A percentile compares a stretch with the other conserved stretches of the same genome.
phyloP scores from a whole-genome alignment of 2,329 filamentous ascomycete species.

The Fusarium sp. region DNA sequence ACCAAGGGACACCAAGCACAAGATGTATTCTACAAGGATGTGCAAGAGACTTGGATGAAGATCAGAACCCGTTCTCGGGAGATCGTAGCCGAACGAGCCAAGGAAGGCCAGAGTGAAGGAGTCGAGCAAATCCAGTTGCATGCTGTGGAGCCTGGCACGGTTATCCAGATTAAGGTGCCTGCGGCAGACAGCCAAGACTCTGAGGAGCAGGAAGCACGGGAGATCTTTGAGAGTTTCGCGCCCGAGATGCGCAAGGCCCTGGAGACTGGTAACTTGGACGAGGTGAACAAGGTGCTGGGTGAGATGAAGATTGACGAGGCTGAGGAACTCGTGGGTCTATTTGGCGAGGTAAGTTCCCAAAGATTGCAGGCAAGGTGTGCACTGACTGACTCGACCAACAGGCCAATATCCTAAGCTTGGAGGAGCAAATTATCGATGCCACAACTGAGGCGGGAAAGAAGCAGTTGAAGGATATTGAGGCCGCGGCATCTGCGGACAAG shows the following conservation, averaged over 20 bases:
- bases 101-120: slow-evolving; percentile 70
- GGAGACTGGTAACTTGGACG: slow-evolving; percentile 87
- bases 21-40: slow-evolving; percentile 92
- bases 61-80: slow-evolving; percentile 84
- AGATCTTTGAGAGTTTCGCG: slow-evolving; percentile 86
- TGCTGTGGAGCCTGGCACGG: slow-evolving; percentile 91
- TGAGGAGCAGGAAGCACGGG: slow-evolving; percentile 72
- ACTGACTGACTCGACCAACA: slow-evolving; percentile 52
- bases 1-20: slow-evolving; percentile 90
- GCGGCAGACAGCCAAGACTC: slow-evolving; percentile 75
- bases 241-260: slow-evolving; percentile 85
- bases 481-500: slow-evolving; percentile 54
- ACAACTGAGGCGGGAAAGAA: slow-evolving; percentile 89
- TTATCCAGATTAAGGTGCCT: slow-evolving; percentile 89
- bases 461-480: slow-evolving; percentile 81
- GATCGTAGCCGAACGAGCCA: slow-evolving; percentile 69
- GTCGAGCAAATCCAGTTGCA: slow-evolving; percentile 98
- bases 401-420: slow-evolving; percentile 89
- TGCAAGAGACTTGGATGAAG: slow-evolving; percentile 85
- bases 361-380: slow-evolving; percentile 1
- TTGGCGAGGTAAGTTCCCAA: slow-evolving; percentile 72
- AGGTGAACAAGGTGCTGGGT: slow-evolving; percentile 71
- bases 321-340: slow-evolving; percentile 83
- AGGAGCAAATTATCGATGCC: slow-evolving; percentile 94
- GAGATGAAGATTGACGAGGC: slow-evolving; percentile 91